Conservation (phyloP, 1,284 basidiomycete genomes). For the Sphagnurus paluster region DNA sequence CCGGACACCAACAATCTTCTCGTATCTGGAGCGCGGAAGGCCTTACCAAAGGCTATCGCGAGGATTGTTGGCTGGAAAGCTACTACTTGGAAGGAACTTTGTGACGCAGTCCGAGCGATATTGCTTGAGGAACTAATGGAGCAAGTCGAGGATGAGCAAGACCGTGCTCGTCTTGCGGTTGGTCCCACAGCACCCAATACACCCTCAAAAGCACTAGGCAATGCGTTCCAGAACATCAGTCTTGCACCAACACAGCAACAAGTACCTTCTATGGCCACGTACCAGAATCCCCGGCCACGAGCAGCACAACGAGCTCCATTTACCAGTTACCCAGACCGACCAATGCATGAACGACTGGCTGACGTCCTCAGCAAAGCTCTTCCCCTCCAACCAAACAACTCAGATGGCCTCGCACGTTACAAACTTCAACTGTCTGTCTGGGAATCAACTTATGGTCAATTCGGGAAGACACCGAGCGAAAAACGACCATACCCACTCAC, state of each 20-base stretch:
- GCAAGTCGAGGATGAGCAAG: background rate
- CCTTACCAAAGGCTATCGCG: slow-evolving; percentile 3
- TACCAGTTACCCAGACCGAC: background rate
- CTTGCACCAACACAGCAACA: background rate
- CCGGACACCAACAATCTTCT: background rate
- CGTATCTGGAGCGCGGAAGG: background rate
- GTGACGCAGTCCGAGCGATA: slow-evolving; percentile 9
- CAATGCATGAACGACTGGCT: background rate
- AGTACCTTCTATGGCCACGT: background rate
- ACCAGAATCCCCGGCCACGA: background rate
- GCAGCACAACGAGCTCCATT: background rate
- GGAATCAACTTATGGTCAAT: background rate
- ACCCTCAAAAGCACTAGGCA: background rate
- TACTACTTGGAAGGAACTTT: slow-evolving; percentile 20
- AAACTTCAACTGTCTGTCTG: slow-evolving; percentile 12
- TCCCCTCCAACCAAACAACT: slow-evolving; percentile 17
- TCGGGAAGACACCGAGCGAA: slow-evolving; percentile 12
- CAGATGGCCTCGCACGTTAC: slow-evolving; percentile 15
- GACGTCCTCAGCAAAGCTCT: background rate
- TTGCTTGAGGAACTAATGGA: slow-evolving; percentile 14
- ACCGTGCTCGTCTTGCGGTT: background rate
- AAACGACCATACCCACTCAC: slow-evolving; percentile 18
- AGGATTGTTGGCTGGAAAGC: background rate
- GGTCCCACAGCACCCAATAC: background rate
- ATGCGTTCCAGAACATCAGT: slow-evolving; percentile 1